Base-by-base conservation (phyloP, 2,329 filamentous ascomycete species). In the Boeremia exigua region DNA sequence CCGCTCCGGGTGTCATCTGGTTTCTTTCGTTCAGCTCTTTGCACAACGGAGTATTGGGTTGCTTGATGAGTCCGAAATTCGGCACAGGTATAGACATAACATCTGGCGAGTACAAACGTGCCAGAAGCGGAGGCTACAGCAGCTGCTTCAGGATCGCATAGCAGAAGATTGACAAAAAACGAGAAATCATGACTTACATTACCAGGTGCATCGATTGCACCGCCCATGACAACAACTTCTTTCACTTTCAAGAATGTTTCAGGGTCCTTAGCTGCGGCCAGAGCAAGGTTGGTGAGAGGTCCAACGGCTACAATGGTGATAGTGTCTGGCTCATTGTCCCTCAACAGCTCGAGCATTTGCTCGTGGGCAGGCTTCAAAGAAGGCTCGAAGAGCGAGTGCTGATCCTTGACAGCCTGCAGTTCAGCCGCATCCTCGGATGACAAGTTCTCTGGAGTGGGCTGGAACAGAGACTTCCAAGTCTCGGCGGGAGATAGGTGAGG, bases 201-300 rank as follows among this genome's bases (percentile, higher is more conserved):
- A 65, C 95, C 95, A 46, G 87, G 84, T 39, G 87, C 79, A 56
- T 90, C 82, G 49, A 99, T 84, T 23, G 91, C 88, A 56, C 95
- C 95, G 56, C 94, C 95, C 95, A 99, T 99, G 42, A 97, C 90
- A 4, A 96, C 88, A 3, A 99, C 84, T 76, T 98, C 92, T 75
- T 96, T 96, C 44, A 88, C 91, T 38, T 87, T 86, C 51, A 99
- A 82, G 75, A 99, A 97, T 0, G 92, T 88, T 75, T 94, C 91
- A 0, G 93, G 88, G 65, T 98, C 94, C 68, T 92, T 87, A 12
- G 92, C 88, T 2, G 95, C 93, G 3, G 95, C 95, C 25, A 96
- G 77, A 1, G 95, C 95, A 28, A 96, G 79, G 72, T 96, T 99
- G n/a, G 95, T 98, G 65, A 98, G 80, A 1, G 95, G 95, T 0